A percentile compares a stretch with the other conserved stretches of the same genome.
Conservation (phyloP, 116 monocot genomes). For the Phalaenopsis hybrid region DNA sequence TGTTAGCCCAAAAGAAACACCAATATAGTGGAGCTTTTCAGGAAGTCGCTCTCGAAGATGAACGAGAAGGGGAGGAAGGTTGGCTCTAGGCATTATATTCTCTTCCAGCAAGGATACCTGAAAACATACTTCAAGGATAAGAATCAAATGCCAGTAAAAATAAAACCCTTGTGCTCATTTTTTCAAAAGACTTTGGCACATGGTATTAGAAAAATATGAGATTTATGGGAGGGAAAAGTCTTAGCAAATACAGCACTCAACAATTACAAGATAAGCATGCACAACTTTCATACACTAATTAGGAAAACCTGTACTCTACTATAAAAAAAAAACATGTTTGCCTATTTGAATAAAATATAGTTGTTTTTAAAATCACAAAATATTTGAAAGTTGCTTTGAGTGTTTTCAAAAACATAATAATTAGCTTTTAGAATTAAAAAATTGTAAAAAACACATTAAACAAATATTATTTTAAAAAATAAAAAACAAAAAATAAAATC, state of each 20-base stretch:
- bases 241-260: neutral
- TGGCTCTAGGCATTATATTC: slow-evolving; percentile 65
- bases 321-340: neutral
- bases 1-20: slow-evolving; percentile 94
- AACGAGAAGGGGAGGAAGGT: slow-evolving; percentile 92
- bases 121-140: slow-evolving; percentile 6
- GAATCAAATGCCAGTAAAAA: neutral
- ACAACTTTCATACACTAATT: neutral
- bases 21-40: slow-evolving; percentile 82
- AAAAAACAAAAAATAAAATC: too few relatives aligned
- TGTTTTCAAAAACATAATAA: too few relatives aligned
- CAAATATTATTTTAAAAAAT: too few relatives aligned
- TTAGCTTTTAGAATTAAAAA: too few relatives aligned
- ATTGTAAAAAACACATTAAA: too few relatives aligned
- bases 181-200: too few relatives aligned
- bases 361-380: too few relatives aligned
- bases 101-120: slow-evolving; percentile 90
- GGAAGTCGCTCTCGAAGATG: slow-evolving; percentile 76
- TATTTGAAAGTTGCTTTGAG: too few relatives aligned
- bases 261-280: neutral
- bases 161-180: too few relatives aligned
- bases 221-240: too few relatives aligned
- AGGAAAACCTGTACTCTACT: neutral
- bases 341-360: too few relatives aligned
- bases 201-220: too few relatives aligned